phyloP scores from a whole-genome alignment of 495 filamentous ascomycete species.

The Aspergillus campestris region DNA sequence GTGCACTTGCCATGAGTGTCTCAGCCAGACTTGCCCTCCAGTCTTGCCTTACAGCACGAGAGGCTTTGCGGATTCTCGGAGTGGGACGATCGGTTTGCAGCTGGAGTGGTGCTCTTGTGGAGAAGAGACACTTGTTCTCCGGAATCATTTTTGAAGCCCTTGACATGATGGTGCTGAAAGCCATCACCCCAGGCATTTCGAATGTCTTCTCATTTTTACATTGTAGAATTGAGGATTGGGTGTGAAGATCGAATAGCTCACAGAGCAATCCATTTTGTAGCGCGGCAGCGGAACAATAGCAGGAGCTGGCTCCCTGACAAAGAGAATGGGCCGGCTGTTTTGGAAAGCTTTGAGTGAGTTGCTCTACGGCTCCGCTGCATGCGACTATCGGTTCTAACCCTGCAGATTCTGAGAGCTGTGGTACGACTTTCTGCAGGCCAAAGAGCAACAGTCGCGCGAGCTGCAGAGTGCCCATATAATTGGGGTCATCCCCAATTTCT shows the following conservation, averaged over 20 bases:
- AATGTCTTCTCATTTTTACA: constrained; percentile 1
- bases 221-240: constrained; percentile 11
- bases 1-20: constrained; percentile 25
- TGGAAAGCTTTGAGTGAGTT: constrained; percentile 18
- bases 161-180: constrained; percentile 8
- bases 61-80: constrained; percentile 5
- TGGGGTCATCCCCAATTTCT: neutral
- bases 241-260: constrained; percentile 22
- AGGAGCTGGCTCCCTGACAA: constrained; percentile 16
- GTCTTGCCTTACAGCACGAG: constrained; percentile 19
- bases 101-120: constrained; percentile 5
- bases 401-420: constrained; percentile 2
- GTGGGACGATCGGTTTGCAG: constrained; percentile 5
- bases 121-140: constrained; percentile 12
- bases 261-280: constrained; percentile 24
- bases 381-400: constrained; percentile 6
- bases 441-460: constrained; percentile 18
- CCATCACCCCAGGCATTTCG: neutral
- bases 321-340: constrained; percentile 4
- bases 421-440: constrained; percentile 13
- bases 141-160: constrained; percentile 8
- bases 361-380: constrained; percentile 10
- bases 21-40: constrained; percentile 38
- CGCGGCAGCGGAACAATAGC: constrained; percentile 11
- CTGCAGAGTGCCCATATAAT: constrained; percentile 12